These are phyloP conservation scores for Dryas alaskensis DNA, from an alignment of 306 rosid species.

Conservation along the genomic window DNA sequence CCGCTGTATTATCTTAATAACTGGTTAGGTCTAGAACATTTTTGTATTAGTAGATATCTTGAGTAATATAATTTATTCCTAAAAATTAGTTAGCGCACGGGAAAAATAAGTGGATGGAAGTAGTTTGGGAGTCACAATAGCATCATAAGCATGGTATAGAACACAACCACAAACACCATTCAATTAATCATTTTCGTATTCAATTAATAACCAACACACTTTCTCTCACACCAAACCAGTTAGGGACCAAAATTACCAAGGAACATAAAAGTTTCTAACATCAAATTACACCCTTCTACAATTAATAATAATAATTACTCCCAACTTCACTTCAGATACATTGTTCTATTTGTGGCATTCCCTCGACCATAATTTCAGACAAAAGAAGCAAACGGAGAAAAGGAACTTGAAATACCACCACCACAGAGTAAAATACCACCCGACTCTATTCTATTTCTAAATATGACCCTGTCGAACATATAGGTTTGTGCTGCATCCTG, in stretches of 20 bases:
- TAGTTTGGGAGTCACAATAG: too few species aligned
- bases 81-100: too few species aligned
- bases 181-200: background rate
- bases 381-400: constrained; percentile 35
- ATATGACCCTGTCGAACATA: constrained; percentile 45
- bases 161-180: background rate
- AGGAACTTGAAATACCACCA: constrained; percentile 32
- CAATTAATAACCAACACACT: background rate
- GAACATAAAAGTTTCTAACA: background rate
- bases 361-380: constrained; percentile 7
- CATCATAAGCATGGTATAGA: too few species aligned
- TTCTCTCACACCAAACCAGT: background rate
- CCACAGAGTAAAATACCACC: constrained; percentile 60
- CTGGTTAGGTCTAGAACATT: too few species aligned
- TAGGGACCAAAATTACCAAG: background rate
- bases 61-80: too few species aligned
- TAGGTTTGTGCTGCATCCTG: constrained; percentile 50
- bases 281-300: background rate
- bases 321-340: background rate
- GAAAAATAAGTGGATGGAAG: too few species aligned
- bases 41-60: too few species aligned
- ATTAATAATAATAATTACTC: background rate
- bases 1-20: too few species aligned
- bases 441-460: constrained; percentile 58
- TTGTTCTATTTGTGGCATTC: background rate